phyloP scores from a whole-genome alignment of 768 basidiomycete genomes.

The Trametes meyenii region DNA sequence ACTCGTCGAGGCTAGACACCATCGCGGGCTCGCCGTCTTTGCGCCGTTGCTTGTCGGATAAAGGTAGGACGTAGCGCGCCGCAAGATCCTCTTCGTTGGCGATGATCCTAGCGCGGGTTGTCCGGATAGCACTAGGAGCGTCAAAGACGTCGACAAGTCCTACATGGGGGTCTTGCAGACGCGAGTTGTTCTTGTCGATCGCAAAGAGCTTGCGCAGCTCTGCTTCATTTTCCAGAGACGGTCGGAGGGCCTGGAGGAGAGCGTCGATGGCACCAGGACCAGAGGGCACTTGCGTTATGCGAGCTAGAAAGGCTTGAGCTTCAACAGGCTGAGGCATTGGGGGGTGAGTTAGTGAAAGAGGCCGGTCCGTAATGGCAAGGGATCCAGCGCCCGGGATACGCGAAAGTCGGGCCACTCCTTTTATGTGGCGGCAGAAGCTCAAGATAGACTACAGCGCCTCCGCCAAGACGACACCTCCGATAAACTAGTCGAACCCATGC shows the following conservation, averaged over 20 bases:
- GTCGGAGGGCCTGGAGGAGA: conserved; percentile 44
- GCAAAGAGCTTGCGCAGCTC: conserved; percentile 59
- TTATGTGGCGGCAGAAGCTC: neutral
- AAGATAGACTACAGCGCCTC: too few species aligned
- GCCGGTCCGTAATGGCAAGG: too few species aligned
- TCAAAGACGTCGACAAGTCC: conserved; percentile 64
- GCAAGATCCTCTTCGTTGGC: conserved; percentile 46
- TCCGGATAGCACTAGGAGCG: conserved; percentile 50
- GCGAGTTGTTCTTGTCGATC: conserved; percentile 48
- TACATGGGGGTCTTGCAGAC: conserved; percentile 51
- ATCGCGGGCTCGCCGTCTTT: conserved; percentile 53
- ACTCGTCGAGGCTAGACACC: conserved; percentile 54
- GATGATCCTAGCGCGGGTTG: conserved; percentile 53
- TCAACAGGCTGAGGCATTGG: conserved; percentile 34
- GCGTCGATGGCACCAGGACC: conserved; percentile 34
- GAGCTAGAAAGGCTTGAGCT: conserved; percentile 32
- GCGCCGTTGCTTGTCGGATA: conserved; percentile 47
- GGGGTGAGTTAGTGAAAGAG: neutral
- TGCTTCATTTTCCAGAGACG: conserved; percentile 59
- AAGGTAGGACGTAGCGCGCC: conserved; percentile 56
- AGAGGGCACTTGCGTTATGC: conserved; percentile 28
- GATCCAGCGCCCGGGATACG: too few species aligned
- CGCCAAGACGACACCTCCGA: too few species aligned
- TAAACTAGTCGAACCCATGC: too few species aligned
- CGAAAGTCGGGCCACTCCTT: neutral